Evolutionary conservation across 2,329 filamentous ascomycete species (phyloP).

Genomic region (Botrytis pseudocinerea): DNA sequence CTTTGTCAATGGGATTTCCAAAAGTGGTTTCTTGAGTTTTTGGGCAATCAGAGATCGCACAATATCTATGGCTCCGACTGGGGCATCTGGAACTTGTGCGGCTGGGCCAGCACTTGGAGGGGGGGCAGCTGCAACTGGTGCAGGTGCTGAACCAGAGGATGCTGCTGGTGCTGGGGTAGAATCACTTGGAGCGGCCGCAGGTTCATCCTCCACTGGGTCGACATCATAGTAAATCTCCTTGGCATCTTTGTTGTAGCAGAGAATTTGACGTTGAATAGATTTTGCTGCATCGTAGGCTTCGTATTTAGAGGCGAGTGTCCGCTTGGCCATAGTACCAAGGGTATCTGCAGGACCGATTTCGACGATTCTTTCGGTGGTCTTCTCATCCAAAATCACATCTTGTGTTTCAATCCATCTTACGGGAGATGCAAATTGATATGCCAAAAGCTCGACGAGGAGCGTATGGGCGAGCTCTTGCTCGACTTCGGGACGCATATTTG

Average conservation of each 20-base stretch:
- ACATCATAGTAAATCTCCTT: constrained; percentile 99
- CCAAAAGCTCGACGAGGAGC: constrained; percentile 95
- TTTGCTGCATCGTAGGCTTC: constrained; percentile 98
- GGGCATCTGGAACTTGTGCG: constrained; percentile 80
- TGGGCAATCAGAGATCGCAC: constrained; percentile 88
- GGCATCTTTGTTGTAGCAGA: constrained; percentile 99
- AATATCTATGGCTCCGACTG: constrained; percentile 86
- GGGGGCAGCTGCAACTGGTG: constrained; percentile 56
- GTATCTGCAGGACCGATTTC: constrained; percentile 97
- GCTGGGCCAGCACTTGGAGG: constrained; percentile 80
- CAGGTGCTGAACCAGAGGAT: constrained; percentile 49
- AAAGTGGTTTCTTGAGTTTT: constrained; percentile 92
- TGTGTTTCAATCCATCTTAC: constrained; percentile 99
- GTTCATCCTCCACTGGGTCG: constrained; percentile 90
- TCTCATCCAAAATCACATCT: constrained; percentile 97
- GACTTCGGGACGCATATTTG: constrained; percentile 92
- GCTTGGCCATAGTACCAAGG: constrained; percentile 94
- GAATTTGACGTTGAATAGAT: constrained; percentile 92
- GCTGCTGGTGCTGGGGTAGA: constrained; percentile 45
- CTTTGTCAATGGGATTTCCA: constrained; percentile 89
- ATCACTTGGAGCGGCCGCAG: constrained; percentile 53
- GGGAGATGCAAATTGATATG: constrained; percentile 98
- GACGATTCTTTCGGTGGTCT: constrained; percentile 94
- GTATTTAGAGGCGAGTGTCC: constrained; percentile 94
- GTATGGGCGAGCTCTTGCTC: constrained; percentile 99